Evolutionary conservation across 805 yeast genomes (phyloP), one percentile per base, ranked within the genome.

Genomic region (Metschnikowia reukaufii): DNA sequence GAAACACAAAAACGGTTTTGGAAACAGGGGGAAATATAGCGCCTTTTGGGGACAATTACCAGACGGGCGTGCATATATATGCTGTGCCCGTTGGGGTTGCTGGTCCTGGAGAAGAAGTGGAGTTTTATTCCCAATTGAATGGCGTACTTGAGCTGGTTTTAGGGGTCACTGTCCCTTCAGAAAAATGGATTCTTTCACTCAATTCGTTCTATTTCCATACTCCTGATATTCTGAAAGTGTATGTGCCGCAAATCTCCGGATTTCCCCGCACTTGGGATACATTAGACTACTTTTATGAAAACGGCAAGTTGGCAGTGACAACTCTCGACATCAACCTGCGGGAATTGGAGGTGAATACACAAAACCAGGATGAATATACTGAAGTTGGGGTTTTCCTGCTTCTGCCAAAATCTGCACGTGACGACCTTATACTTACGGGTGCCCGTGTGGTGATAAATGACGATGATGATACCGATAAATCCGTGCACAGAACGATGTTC

Each of bases 341-440:
- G 7, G 32, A 16, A 6, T 10, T 18, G 17, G 21, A 30, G 4
- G 47, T 36, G 12, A 44, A 31, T 9, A 48, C 40, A 2, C 25
- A 27, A 15, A 25, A 17, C 9, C 27, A 16, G 20, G 21, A 29
- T 6, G 50, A 37, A n/a, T 51, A 52, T 35, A 63, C 63, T 23
- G 77, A 73, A 49, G 50, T 70, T 6, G 77, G 77, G 1, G 51
- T 73, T 10, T 73, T 73, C 51, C 44, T 61, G 21, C 36, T 62
- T 5, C 70, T 68, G 40, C 53, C 56, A 2, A 51, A 51, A n/a
- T 57, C 71, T 9, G 40, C 63, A 4, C 42, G 47, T 1, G 73
- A 69, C 34, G 77, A 73, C 52, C 36, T 68, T 13, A 62, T 69
- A 2, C 55, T 72, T 20, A 50, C 68, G 17, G 77, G 77, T 0